Base-by-base conservation (phyloP, 2,329 filamentous ascomycete species). In the Phaeosphaeria sp. region DNA sequence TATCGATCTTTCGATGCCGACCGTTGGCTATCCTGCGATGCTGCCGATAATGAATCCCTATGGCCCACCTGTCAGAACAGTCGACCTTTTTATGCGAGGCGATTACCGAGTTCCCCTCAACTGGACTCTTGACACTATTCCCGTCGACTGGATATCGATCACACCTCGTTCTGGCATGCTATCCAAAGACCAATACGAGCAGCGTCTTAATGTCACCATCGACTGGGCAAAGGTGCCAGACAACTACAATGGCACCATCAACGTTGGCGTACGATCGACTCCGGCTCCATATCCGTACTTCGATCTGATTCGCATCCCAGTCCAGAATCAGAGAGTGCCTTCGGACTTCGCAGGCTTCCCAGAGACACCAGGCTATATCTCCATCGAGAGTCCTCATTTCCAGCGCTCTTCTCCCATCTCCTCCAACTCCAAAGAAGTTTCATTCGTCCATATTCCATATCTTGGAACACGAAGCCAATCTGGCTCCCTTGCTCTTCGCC, bases 1-100 rank as follows among this genome's bases (percentile, higher is more conserved):
- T 81, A 84, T 5, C 22, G 63, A 62, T 48, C 87, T 87, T 11
- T 80, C 85, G 44, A 77, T 90, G 46, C 87, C 80, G 68, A 87
- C 87, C 60, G 86, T 81, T 6, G 50, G 46, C 3, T 62, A 57
- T 17, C 53, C 54, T 17, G 54, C 56, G 5, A 53, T 25, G 15
- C 13, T 62, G 15, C 59, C 58, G 1, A 56, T 55, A 17, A 65
- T 66, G 64, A 58, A 59, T 57, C 58, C 56, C 1, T 66, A 66
- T 50, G 65, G 65, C 0, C 64, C 64, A n/a, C 2, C 46, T 3
- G 25, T 50, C 3, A 47, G 64, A 21, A 58, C 52, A 10, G 46
- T 67, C 7, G 63, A 67, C 41, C 42, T 67, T 2, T 67, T 62
- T 22, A 63, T 62, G 60, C 48, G 64, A 17, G 62, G 64, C 3